Percentiles rank a stretch among this genome's conserved stretches.
Conservation (phyloP, 768 basidiomycete species). For the Rossbeevera mucosa region DNA sequence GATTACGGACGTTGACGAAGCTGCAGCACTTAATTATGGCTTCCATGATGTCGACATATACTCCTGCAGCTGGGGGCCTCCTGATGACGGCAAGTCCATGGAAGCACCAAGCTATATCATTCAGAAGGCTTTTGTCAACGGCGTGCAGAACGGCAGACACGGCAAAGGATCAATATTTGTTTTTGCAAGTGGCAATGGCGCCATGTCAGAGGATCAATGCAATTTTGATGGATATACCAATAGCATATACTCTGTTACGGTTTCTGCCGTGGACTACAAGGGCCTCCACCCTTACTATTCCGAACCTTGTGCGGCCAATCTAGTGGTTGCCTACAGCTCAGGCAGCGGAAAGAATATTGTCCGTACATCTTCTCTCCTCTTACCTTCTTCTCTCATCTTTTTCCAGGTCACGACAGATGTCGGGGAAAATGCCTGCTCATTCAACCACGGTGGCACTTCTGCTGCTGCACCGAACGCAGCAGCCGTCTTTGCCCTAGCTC, state of each 20-base stretch:
- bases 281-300: constrained; percentile 96
- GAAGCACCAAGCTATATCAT: constrained; percentile 91
- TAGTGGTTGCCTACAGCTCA: constrained; percentile 94
- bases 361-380: constrained; percentile 30
- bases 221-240: constrained; percentile 99
- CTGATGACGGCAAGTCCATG: constrained; percentile 92
- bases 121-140: constrained; percentile 90
- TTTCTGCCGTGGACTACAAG: constrained; percentile 91
- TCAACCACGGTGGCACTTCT: constrained; percentile 89
- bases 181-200: constrained; percentile 97
- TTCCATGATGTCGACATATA: constrained; percentile 87
- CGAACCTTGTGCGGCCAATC: constrained; percentile 95
- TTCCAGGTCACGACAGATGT: constrained; percentile 89
- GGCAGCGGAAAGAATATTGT: constrained; percentile 93
- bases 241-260: constrained; percentile 92
- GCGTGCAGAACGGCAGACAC: constrained; percentile 81
- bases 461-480: constrained; percentile 97
- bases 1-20: constrained; percentile 94
- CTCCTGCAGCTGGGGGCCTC: constrained; percentile 97
- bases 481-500: constrained; percentile 86
- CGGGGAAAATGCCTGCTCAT: constrained; percentile 77
- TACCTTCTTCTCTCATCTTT: constrained; percentile 13
- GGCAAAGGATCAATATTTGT: constrained; percentile 94
- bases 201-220: constrained; percentile 87
- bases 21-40: constrained; percentile 89